Base-by-base conservation (phyloP, 805 yeast species). In the Wilhelminamyces savonicus region DNA sequence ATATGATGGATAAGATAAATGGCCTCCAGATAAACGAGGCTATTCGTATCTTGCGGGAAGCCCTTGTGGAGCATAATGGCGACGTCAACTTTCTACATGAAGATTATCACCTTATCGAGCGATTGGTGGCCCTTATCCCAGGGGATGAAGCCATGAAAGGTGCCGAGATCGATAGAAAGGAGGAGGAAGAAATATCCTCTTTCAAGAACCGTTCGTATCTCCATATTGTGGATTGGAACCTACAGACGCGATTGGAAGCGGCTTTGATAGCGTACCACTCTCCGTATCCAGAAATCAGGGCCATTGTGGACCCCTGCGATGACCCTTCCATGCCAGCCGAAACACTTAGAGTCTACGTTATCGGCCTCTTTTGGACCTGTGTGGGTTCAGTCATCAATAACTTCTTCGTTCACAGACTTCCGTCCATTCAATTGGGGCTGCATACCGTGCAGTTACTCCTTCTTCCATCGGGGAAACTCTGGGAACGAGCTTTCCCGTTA, bases 241-340 rank as follows among this genome's bases (percentile, higher is more conserved):
- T 63, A 12, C 62, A 60, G 24, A 49, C 54, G 21, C 55, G 52
- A 34, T 46, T 62, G 19, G 66, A 68, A 34, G 75, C 75, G 4
- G 64, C 60, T 18, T 44, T 71, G 24, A 55, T 54, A 13, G 57
- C 54, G 12, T 59, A 35, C 39, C 66, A 63, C 45, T 70, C 78
- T 5, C 81, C 82, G 4, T 76, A 76, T 38, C 79, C 82, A 1
- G 84, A 78, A 43, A 78, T 78, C 10, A 54, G 84, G 22, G 76
- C 83, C 7, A 70, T 78, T 13, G 76, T 76, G n/a, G 77, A 74
- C 12, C 70, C 77, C 9, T 56, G 42, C 29, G 82, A 77, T 40
- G 78, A 77, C 35, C 68, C 69, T 1, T 27, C 40, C 2, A 37
- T 66, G 21, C 72, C 75, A 0, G 66, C 61, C 22, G 76, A 72